These are phyloP conservation scores for Daedalea quercina DNA, from an alignment of 768 basidiomycete species.

Conservation along the genomic window DNA sequence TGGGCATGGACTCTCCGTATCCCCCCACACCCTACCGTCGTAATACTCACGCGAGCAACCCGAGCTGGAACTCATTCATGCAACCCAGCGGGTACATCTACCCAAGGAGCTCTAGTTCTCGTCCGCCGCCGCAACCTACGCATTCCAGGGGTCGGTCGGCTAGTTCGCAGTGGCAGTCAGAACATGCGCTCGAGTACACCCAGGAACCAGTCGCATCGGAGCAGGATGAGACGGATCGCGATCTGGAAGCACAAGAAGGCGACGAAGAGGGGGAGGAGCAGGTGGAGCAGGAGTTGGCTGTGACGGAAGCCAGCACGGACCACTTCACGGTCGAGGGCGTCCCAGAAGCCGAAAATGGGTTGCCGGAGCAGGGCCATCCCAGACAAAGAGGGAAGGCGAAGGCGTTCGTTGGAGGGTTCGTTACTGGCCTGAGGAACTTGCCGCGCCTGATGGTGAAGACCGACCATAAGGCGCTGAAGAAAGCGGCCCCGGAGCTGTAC, in stretches of 20 bases:
- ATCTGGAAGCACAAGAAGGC: slow-evolving; percentile 5
- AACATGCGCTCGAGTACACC: not conserved
- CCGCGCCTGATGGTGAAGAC: slow-evolving; percentile 13
- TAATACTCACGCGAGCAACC: slow-evolving; percentile 2
- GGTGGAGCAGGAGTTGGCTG: not conserved
- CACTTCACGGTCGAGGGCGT: slow-evolving; percentile 8
- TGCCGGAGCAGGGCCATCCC: not conserved
- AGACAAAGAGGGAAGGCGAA: slow-evolving; percentile 8
- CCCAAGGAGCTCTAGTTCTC: not conserved
- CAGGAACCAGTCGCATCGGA: not conserved
- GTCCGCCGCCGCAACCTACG: slow-evolving; percentile 8
- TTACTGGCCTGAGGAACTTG: slow-evolving; percentile 12
- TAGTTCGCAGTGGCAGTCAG: slow-evolving; percentile 6
- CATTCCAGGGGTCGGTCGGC: slow-evolving; percentile 5
- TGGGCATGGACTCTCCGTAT: not conserved
- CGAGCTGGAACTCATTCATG: not conserved
- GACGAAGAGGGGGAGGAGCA: not conserved
- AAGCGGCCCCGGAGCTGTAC: slow-evolving; percentile 6
- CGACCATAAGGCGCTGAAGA: slow-evolving; percentile 11
- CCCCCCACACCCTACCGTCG: not conserved
- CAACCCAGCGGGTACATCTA: not conserved
- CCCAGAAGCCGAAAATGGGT: slow-evolving; percentile 1
- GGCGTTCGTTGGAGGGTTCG: slow-evolving; percentile 21
- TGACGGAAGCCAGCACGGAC: slow-evolving; percentile 9
- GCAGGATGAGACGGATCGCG: not conserved